Percentiles rank a stretch among this genome's conserved stretches.
Conservation (phyloP, 495 filamentous ascomycete genomes). For the Tirmania nivea region DNA sequence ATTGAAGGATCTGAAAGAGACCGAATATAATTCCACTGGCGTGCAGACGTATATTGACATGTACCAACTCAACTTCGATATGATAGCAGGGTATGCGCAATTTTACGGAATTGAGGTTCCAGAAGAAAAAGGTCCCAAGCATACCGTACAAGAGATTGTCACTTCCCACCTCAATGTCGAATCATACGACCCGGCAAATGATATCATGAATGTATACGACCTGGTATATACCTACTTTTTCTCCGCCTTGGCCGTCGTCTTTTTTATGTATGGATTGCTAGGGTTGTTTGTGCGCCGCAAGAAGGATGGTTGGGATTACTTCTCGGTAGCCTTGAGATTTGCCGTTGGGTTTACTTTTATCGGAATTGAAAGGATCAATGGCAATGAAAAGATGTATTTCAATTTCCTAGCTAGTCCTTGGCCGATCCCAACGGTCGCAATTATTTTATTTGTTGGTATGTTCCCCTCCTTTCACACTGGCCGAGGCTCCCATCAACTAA, state of each 20-base stretch:
- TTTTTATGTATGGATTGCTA: constrained; percentile 13
- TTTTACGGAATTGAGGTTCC: constrained; percentile 10
- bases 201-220: constrained; percentile 2
- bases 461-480: neutral
- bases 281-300: constrained; percentile 11
- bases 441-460: neutral
- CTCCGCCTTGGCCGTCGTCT: constrained; percentile 5
- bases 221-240: constrained; percentile 17
- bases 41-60: neutral
- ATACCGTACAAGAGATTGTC: neutral
- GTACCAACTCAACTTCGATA: neutral
- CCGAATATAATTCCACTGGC: neutral
- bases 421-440: neutral
- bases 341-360: constrained; percentile 2
- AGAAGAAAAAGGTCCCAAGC: neutral
- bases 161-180: neutral
- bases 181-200: too few relatives aligned
- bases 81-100: constrained; percentile 4
- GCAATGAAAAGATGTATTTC: neutral
- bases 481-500: too few relatives aligned
- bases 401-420: neutral
- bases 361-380: neutral
- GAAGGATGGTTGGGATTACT: constrained; percentile 16
- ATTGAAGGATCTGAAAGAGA: constrained; percentile 1
- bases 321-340: constrained; percentile 10